phyloP scores from a whole-genome alignment of 148 eudicot genomes.

The Rhododendron henanense region DNA sequence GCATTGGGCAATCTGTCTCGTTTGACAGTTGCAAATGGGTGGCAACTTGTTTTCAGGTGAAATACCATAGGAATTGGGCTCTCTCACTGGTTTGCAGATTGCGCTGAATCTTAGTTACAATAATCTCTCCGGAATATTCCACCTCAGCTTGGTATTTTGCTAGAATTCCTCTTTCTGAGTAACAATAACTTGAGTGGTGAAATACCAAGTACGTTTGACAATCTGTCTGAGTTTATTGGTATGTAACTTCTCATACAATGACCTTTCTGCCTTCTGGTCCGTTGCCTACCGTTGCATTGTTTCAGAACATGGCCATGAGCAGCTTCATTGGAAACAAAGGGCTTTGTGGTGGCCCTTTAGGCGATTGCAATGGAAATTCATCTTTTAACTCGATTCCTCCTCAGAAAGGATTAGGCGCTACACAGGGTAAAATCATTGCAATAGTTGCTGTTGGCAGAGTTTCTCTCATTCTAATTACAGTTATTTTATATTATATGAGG shows the following conservation, averaged over 20 bases:
- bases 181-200: slow-evolving; percentile 80
- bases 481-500: slow-evolving; percentile 33
- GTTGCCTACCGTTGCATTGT: slow-evolving; percentile 63
- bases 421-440: slow-evolving; percentile 57
- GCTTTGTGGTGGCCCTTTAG: slow-evolving; percentile 78
- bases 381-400: slow-evolving; percentile 25
- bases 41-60: slow-evolving; percentile 68
- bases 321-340: slow-evolving; percentile 75
- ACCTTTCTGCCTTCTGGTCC: slow-evolving; percentile 74
- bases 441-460: slow-evolving; percentile 71
- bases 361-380: slow-evolving; percentile 34
- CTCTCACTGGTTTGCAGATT: slow-evolving; percentile 74
- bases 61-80: slow-evolving; percentile 71
- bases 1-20: slow-evolving; percentile 74
- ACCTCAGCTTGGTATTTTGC: slow-evolving; percentile 50
- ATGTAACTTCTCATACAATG: slow-evolving; percentile 78
- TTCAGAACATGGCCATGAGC: slow-evolving; percentile 59
- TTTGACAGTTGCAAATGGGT: slow-evolving; percentile 84
- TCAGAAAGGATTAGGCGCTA: slow-evolving; percentile 23
- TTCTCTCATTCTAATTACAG: slow-evolving; percentile 72
- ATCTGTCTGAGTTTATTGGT: slow-evolving; percentile 70
- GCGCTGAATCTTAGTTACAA: slow-evolving; percentile 79
- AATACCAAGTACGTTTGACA: slow-evolving; percentile 73
- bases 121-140: slow-evolving; percentile 79
- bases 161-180: slow-evolving; percentile 67